These are phyloP conservation scores for Paraurostyla sp. DNA, from an alignment of 73 alveolate species.

Conservation along the genomic window DNA sequence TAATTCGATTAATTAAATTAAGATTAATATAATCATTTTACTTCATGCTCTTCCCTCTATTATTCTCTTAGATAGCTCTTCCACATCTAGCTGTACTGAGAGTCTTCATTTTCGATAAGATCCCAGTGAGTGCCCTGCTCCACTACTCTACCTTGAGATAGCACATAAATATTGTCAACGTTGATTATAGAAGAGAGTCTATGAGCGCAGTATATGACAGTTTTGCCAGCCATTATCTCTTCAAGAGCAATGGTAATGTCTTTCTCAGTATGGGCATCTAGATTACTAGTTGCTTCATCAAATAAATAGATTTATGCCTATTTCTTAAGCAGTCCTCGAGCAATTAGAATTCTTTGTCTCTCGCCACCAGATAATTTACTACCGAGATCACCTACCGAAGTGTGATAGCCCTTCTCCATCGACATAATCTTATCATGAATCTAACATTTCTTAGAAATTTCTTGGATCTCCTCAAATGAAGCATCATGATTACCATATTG, in stretches of 20 bases:
- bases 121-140: constrained; percentile 92
- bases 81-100: constrained; percentile 68
- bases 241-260: constrained; percentile 89
- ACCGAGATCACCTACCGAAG: constrained; percentile 93
- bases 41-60: neutral
- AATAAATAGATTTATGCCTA: constrained; percentile 82
- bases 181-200: constrained; percentile 87
- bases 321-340: constrained; percentile 85
- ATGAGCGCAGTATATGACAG: constrained; percentile 96
- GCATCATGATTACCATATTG: constrained; percentile 83
- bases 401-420: constrained; percentile 85
- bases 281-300: constrained; percentile 94
- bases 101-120: constrained; percentile 74
- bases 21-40: neutral
- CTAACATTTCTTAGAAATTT: constrained; percentile 72
- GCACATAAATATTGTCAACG: constrained; percentile 90
- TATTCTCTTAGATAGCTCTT: constrained; percentile 39
- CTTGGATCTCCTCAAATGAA: constrained; percentile 77
- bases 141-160: constrained; percentile 83
- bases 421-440: constrained; percentile 80
- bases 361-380: constrained; percentile 94
- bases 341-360: constrained; percentile 85
- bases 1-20: neutral
- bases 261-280: constrained; percentile 89
- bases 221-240: constrained; percentile 79